Conservation (phyloP, 139 green algal species). For the Chlorella vulgaris region DNA sequence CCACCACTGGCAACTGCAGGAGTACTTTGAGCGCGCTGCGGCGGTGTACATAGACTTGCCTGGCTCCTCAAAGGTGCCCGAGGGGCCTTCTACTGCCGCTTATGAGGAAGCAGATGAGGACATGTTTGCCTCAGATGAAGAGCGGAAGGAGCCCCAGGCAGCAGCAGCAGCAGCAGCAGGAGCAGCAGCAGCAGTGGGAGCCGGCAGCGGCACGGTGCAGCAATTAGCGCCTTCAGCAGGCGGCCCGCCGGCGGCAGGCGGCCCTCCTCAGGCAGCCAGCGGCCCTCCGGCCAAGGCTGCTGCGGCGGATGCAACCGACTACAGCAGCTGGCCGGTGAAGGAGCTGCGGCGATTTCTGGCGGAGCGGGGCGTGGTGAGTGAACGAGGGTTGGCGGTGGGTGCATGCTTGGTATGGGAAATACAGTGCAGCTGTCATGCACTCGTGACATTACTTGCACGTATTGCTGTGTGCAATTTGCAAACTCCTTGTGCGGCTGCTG, state of each 20-base stretch:
- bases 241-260: neutral
- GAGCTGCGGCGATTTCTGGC: constrained; percentile 71
- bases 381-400: neutral
- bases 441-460: too few species aligned
- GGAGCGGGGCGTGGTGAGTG: constrained; percentile 51
- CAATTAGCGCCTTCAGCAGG: neutral
- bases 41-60: constrained; percentile 54
- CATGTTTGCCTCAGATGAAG: constrained; percentile 67
- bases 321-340: constrained; percentile 73
- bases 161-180: neutral
- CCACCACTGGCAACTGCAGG: neutral
- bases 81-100: constrained; percentile 12
- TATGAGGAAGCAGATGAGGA: constrained; percentile 61
- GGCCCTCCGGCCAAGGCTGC: neutral
- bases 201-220: neutral
- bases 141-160: neutral
- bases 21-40: constrained; percentile 50
- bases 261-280: neutral
- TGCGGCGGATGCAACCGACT: constrained; percentile 45
- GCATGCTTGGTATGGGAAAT: neutral
- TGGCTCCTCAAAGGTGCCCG: neutral
- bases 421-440: too few species aligned
- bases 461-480: neutral
- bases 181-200: too few species aligned
- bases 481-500: neutral